Evolutionary conservation across 352 stramenopile species (phyloP), one percentile per base, ranked within the genome.

Genomic region (Phytophthora foliorum): DNA sequence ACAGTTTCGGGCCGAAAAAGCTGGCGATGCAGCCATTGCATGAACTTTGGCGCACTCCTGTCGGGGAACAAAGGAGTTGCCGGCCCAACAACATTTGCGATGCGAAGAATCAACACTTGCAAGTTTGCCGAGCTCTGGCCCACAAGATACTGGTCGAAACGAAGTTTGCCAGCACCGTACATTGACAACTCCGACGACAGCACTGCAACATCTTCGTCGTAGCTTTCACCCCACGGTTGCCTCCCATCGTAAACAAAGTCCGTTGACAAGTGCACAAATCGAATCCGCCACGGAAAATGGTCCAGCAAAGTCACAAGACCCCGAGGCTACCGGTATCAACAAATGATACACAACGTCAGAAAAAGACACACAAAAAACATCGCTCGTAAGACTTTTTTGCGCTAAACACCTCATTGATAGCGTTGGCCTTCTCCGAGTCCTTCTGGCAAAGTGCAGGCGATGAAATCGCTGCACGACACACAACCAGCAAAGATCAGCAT

Each of bases 231-330:
- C 13, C 63, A 45, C 0, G 66, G 36, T 21, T 50, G 46, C 4
- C 17, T 58, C 22, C 84, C 84, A 34, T 82, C 69, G 63, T 90
- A 92, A 2, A 92, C 84, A 56, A 90, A 90, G 50, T 92, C 84
- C 27, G 83, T 91, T 14, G 83, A 91, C 41, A 92, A 90, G 55
- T 92, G 84, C 16, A 90, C 34, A 39, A 89, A 77, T 25, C 74
- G 72, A 32, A 84, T 38, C 32, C 31, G 55, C 51, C 57, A 74
- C 48, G 51, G 39, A 21, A 72, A 24, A 10, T 67, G 54, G 3
- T 52, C 34, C 49, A 90, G 44, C 17, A 84, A 74, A 57, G 57
- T 45, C 9, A 86, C 51, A 54, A 89, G 44, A 17, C 48, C 56
- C 14, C 13, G 60, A n/a, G 81, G 81, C 81, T 90, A n/a, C n/a